These are phyloP conservation scores for Alternaria ethzedia DNA, from an alignment of 2,329 filamentous ascomycete species.

Conservation along the genomic window DNA sequence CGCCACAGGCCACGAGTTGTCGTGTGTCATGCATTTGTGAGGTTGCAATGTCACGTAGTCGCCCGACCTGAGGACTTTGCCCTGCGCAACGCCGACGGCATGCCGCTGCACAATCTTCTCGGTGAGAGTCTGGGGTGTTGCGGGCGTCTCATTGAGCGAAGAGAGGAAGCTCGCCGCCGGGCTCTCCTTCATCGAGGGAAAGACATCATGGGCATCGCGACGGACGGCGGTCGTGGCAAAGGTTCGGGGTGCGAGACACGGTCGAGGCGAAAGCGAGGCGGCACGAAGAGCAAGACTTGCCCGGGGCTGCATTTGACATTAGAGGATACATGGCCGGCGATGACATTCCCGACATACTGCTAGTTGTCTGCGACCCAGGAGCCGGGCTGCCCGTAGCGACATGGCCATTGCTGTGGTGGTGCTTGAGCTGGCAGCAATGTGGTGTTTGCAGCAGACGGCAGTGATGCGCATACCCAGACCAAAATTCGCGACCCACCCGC, in stretches of 20 bases:
- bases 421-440: conserved; percentile 16
- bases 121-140: conserved; percentile 76
- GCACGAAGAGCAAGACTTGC: conserved; percentile 34
- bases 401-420: conserved; percentile 41
- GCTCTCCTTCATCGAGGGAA: conserved; percentile 69
- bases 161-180: conserved; percentile 73
- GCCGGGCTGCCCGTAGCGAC: conserved; percentile 44
- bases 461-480: conserved; percentile 16
- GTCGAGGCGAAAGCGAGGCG: conserved; percentile 31
- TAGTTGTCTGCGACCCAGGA: conserved; percentile 38
- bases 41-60: conserved; percentile 83
- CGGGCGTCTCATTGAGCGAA: conserved; percentile 61
- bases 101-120: conserved; percentile 92
- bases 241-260: conserved; percentile 29
- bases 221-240: conserved; percentile 34
- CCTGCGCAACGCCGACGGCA: conserved; percentile 74
- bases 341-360: conserved; percentile 29
- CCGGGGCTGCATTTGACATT: conserved; percentile 29
- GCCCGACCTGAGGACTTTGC: conserved; percentile 77
- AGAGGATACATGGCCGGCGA: conserved; percentile 7
- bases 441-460: conserved; percentile 25
- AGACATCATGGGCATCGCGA: conserved; percentile 49
- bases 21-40: conserved; percentile 82
- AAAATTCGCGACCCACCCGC: conserved; percentile 23
- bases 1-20: conserved; percentile 79